Base-by-base conservation (phyloP, 2,329 filamentous ascomycete species). In the Myriosclerotinia duriaeana region DNA sequence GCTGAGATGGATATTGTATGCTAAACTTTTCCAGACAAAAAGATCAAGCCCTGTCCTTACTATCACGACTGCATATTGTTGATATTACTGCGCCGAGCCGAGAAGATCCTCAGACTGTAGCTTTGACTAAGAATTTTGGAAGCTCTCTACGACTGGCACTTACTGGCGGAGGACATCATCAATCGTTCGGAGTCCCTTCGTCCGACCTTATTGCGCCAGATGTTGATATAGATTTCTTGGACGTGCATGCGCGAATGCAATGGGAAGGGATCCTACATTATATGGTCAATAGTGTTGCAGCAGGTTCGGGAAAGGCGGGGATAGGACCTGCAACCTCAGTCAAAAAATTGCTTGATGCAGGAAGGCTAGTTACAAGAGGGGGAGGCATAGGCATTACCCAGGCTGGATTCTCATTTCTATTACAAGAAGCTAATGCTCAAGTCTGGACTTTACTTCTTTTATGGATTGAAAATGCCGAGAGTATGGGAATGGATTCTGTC, bases 231-330 rank as follows among this genome's bases (percentile, higher is more conserved):
- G 75, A 84, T 1, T 92, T 90, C 72, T 84, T 99, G 66, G 95
- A 99, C 75, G 84, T 87, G 38, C 96, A 94, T 78, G 93, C 95
- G 6, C 87, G 91, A 65, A 86, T 85, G 73, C 93, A 96, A 76
- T 99, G 95, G 93, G 96, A 99, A 78, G 90, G 92, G 36, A 97
- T 99, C 38, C 79, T 99, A 58, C 95, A 97, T 77, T 99, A 93
- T 75, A 93, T 99, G 77, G 95, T 99, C 26, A 91, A 89, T 67
- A 89, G 87, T 68, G 89, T 90, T 11, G 87, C 85, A 1, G 76
- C 78, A 36, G 83, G 85, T 69, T 77, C 81, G 74, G 75, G 79
- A 69, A 75, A 83, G 73, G 70, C 79, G 65, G 76, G 77, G n/a
- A 77, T 79, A 66, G 83, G 83, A 0, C 87, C 90, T 40, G 91